Base-by-base conservation (phyloP, 495 filamentous ascomycete species). In the Daldinia loculata region DNA sequence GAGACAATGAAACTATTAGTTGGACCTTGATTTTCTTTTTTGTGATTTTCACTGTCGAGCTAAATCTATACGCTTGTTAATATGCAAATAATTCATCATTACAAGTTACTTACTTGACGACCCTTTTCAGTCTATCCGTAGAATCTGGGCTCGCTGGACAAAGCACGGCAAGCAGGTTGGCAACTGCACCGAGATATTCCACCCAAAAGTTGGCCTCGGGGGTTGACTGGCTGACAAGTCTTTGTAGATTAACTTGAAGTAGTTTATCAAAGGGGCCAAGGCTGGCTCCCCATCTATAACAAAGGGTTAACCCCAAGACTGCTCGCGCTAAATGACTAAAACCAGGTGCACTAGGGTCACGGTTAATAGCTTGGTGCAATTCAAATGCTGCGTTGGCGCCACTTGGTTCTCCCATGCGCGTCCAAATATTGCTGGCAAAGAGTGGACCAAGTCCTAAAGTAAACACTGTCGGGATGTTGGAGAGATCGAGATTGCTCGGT, bases 231-330 rank as follows among this genome's bases (percentile, higher is more conserved):
- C 69, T 62, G 29, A 81, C 66, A 63, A 84, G 65, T 39, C 67
- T 74, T 24, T 77, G 77, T 3, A 88, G 71, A 55, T 80, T 80
- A 14, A 66, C 48, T 32, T 77, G 74, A 12, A 86, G 72, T 8
- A 76, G 71, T 50, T 75, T 73, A 63, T 88, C 83, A 26, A 84
- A 83, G 2, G 84, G 80, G 15, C 79, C 80, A 9, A 97, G 79
- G 62, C 86, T 83, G 6, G 87, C 89, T 14, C 89, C 91, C 86
- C 92, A 96, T 67, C 94, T 85, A 51, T 90, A 91, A 59, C 89
- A 93, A 12, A 95, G 85, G 2, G 90, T 85, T 2, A 97, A 79
- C 0, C 89, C 91, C 2, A 97, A 79, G 1, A 93, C 79, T 0
- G 90, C 89, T 3, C 94, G 87, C 36, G 89, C 84, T 14, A 87